Base-by-base conservation (phyloP, 1,284 basidiomycete genomes). In the Pascua guehoae region DNA sequence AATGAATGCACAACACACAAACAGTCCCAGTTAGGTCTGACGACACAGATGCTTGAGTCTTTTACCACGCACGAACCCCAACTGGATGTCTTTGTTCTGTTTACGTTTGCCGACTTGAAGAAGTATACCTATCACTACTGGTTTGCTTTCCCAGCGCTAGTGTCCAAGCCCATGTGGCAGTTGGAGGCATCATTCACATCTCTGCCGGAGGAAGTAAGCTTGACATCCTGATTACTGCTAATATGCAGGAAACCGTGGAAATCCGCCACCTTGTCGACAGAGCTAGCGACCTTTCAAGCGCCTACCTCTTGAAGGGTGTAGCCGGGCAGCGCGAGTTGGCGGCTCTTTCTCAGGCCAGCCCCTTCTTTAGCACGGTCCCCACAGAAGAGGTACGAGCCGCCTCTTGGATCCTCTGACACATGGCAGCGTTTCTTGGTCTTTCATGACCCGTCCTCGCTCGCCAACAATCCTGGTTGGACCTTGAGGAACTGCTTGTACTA, bases 81-180 rank as follows among this genome's bases (percentile, higher is more conserved):
- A 0, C 80, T 97, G 49, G 88, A 85, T 56, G 82, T 82, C 2
- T 98, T 98, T 77, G 80, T 97, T 14, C 80, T 96, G 32, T 88
- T 98, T 64, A 91, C 92, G 0, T 98, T 88, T 68, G 90, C 96
- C 0, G 96, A 98, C 75, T 85, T 98, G 58, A 98, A 98, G 81
- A 97, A 95, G 76, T 98, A 95, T 80, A 88, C 88, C 63, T 98
- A 91, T 74, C 93, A 88, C 72, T 97, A 98, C 77, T 98, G 95
- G 94, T 97, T 97, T 68, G 89, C 89, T 0, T 96, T 97, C 74
- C 96, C 96, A 0, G 91, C 92, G 0, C 85, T 98, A 56, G 85
- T 88, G 0, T 82, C 88, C 14, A 90, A 89, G 65, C 91, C 92
- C 4, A 84, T 86, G 0, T 96, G 92, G 92, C 85, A 91, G 76